Evolutionary conservation across 2,329 filamentous ascomycete genomes (phyloP).

Genomic region (Hypoxylon sp.): DNA sequence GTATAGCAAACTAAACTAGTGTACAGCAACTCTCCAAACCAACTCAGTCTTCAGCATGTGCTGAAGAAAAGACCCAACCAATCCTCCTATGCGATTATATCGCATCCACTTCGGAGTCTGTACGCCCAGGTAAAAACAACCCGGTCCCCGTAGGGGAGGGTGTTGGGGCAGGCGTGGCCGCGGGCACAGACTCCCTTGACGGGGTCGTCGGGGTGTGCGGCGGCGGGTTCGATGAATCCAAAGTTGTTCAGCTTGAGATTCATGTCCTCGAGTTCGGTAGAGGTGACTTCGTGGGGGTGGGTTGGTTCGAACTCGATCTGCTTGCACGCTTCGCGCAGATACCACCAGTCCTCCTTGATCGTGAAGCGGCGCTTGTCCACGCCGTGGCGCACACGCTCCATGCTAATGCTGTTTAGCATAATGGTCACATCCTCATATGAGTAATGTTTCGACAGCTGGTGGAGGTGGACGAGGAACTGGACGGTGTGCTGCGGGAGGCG

Average conservation of each 20-base stretch:
- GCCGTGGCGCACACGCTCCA: slow-evolving; percentile 24
- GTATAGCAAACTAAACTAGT: background rate
- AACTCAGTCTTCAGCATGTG: background rate
- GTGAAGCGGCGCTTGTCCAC: background rate
- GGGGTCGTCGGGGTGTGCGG: background rate
- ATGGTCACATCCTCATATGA: background rate
- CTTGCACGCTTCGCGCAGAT: background rate
- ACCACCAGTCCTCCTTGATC: background rate
- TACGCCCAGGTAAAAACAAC: slow-evolving; percentile 3
- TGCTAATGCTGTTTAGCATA: slow-evolving; percentile 19
- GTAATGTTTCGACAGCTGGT: slow-evolving; percentile 3
- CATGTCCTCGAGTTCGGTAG: background rate
- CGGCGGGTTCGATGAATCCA: background rate
- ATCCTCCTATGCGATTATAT: background rate
- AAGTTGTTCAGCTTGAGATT: background rate
- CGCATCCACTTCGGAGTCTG: background rate
- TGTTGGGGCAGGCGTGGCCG: background rate
- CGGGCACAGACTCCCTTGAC: background rate
- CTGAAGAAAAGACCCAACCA: background rate
- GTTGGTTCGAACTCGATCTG: background rate
- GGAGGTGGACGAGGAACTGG: background rate
- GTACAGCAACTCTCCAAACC: background rate
- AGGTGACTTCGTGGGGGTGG: background rate
- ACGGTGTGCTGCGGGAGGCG: background rate
- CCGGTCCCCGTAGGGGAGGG: background rate